Conservation (phyloP, 371 early-diverging fungal species). For the Choanephora cucurbitarum region DNA sequence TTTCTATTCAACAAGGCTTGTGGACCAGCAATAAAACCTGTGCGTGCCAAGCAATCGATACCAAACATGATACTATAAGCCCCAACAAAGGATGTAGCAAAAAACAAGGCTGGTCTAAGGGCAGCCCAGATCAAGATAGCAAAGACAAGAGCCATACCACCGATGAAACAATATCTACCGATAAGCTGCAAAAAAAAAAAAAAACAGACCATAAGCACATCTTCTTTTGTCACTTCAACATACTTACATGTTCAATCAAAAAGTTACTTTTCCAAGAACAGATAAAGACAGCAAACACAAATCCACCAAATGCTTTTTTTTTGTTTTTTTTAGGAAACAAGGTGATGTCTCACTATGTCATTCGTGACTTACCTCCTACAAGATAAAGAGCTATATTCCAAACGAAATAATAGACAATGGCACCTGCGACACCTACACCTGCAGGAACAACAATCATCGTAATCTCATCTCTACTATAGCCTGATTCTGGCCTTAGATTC, state of each 20-base stretch:
- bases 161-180: conserved; percentile 21
- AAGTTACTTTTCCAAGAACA: conserved; percentile 23
- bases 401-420: conserved; percentile 17
- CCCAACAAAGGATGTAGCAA: conserved; percentile 38
- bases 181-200: conserved; percentile 14
- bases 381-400: conserved; percentile 26
- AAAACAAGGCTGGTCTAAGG: conserved; percentile 13
- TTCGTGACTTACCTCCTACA: conserved; percentile 22
- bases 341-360: too few species aligned
- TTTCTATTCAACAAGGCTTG: conserved; percentile 19
- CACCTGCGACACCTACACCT: conserved; percentile 25
- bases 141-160: conserved; percentile 17
- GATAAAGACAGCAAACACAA: conserved; percentile 22
- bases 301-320: conserved; percentile 27
- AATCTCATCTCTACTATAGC: conserved; percentile 20
- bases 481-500: conserved; percentile 16
- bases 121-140: conserved; percentile 14
- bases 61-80: conserved; percentile 35
- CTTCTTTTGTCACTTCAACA: background rate
- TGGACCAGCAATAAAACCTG: conserved; percentile 23
- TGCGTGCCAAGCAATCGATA: conserved; percentile 30
- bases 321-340: too few species aligned
- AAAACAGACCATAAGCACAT: background rate
- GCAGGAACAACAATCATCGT: conserved; percentile 27
- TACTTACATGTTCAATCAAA: conserved; percentile 22